phyloP scores from a whole-genome alignment of 108 stramenopile genomes.

The Schizochytrium sp. region DNA sequence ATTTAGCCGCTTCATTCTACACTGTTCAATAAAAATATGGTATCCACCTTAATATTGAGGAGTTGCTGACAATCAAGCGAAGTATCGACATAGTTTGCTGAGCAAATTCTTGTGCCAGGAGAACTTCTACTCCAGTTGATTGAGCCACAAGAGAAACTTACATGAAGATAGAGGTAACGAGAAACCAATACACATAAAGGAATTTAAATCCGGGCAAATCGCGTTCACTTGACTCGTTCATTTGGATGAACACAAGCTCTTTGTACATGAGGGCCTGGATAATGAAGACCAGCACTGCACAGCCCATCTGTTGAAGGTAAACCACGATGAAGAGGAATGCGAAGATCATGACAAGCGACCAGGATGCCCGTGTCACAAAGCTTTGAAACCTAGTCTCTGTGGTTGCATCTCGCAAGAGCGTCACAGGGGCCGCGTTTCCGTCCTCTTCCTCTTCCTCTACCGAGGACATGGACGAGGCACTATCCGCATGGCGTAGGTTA shows the following conservation, averaged over 20 bases:
- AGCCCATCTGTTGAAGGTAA: constrained; percentile 20
- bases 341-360: constrained; percentile 57
- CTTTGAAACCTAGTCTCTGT: constrained; percentile 45
- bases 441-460: neutral
- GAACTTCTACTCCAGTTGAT: too few relatives aligned
- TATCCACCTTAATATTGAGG: too few relatives aligned
- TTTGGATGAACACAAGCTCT: constrained; percentile 59
- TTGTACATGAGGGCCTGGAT: constrained; percentile 62
- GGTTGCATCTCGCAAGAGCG: neutral
- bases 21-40: too few relatives aligned
- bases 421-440: neutral
- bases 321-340: constrained; percentile 49
- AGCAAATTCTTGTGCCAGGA: too few relatives aligned
- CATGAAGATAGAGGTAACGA: constrained; percentile 20
- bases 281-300: constrained; percentile 48
- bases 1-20: too few relatives aligned
- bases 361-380: constrained; percentile 31
- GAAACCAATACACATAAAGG: constrained; percentile 64
- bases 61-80: neutral
- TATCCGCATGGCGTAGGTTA: neutral
- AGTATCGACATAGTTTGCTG: neutral
- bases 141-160: neutral
- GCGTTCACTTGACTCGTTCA: constrained; percentile 59
- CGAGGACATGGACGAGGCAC: constrained; percentile 18
- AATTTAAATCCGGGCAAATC: constrained; percentile 58